phyloP scores from a whole-genome alignment of 352 stramenopile genomes.

The Pythium insidiosum region DNA sequence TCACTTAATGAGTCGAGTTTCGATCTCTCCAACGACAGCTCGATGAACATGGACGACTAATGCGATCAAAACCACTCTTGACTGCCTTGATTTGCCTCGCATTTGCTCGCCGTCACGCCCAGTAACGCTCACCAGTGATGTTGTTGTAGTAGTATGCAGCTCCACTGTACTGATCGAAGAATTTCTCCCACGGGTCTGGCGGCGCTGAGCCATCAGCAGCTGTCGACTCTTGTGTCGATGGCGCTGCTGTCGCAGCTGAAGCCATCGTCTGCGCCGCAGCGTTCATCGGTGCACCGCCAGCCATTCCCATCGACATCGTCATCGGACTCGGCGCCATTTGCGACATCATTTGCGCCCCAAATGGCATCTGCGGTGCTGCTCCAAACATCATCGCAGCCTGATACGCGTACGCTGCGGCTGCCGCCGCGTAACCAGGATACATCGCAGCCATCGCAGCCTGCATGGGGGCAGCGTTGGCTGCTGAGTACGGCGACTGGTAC shows the following conservation, averaged over 20 bases:
- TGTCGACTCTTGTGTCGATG: background rate
- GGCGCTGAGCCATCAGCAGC: slow-evolving; percentile 17
- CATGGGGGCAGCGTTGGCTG: slow-evolving; percentile 8
- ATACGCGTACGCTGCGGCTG: slow-evolving; percentile 45
- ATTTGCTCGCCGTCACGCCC: slow-evolving; percentile 31
- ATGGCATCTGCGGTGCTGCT: slow-evolving; percentile 24
- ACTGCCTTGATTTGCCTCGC: background rate
- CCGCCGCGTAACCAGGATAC: slow-evolving; percentile 36
- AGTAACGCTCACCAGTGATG: slow-evolving; percentile 81
- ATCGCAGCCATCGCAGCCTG: slow-evolving; percentile 26
- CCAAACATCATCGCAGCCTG: slow-evolving; percentile 50
- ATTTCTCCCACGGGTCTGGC: slow-evolving; percentile 75
- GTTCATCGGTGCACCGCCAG: background rate
- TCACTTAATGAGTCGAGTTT: slow-evolving; percentile 51
- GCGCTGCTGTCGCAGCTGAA: background rate
- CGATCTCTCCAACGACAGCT: slow-evolving; percentile 72
- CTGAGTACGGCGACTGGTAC: slow-evolving; percentile 15
- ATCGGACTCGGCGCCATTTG: slow-evolving; percentile 25
- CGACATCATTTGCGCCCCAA: slow-evolving; percentile 30
- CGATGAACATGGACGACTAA: slow-evolving; percentile 64
- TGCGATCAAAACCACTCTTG: background rate
- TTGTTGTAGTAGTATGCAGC: slow-evolving; percentile 87
- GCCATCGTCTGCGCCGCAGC: background rate
- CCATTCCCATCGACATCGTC: slow-evolving; percentile 13
- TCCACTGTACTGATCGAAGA: slow-evolving; percentile 82